Percentiles rank a stretch among this genome's conserved stretches.
These are phyloP conservation scores for Pleurotus salmoneostramineus DNA, from an alignment of 768 basidiomycete genomes.

Conservation along the genomic window DNA sequence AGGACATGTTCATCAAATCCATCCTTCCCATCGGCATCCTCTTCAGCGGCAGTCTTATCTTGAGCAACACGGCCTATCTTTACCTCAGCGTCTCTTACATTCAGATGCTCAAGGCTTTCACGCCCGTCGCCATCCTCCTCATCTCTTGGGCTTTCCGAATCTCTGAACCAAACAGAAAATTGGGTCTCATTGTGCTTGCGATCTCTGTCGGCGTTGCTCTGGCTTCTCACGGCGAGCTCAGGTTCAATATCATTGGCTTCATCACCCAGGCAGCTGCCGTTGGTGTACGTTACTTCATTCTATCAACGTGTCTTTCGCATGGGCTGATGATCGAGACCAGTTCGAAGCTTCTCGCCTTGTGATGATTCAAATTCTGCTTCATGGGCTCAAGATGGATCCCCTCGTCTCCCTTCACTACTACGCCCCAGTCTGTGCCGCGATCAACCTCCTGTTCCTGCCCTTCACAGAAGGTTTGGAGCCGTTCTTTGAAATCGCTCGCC, in stretches of 20 bases:
- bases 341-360: conserved; percentile 95
- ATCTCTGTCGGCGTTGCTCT: conserved; percentile 89
- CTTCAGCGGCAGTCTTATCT: conserved; percentile 87
- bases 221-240: conserved; percentile 85
- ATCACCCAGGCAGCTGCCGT: conserved; percentile 85
- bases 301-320: neutral
- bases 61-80: conserved; percentile 91
- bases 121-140: conserved; percentile 83
- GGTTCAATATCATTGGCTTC: conserved; percentile 86
- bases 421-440: conserved; percentile 88
- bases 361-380: conserved; percentile 92
- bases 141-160: conserved; percentile 92
- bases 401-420: conserved; percentile 95
- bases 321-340: conserved; percentile 24
- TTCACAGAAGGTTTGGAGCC: conserved; percentile 92
- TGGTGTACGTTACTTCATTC: conserved; percentile 45
- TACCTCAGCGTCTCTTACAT: conserved; percentile 92
- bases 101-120: conserved; percentile 97
- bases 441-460: conserved; percentile 83
- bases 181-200: conserved; percentile 82
- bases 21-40: conserved; percentile 93
- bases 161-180: conserved; percentile 79
- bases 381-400: conserved; percentile 97
- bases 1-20: conserved; percentile 72
- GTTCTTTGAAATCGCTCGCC: conserved; percentile 60